A percentile compares a stretch with the other conserved stretches of the same genome.
phyloP scores from a whole-genome alignment of 805 yeast species.

The Schizosaccharomyces lindneri region DNA sequence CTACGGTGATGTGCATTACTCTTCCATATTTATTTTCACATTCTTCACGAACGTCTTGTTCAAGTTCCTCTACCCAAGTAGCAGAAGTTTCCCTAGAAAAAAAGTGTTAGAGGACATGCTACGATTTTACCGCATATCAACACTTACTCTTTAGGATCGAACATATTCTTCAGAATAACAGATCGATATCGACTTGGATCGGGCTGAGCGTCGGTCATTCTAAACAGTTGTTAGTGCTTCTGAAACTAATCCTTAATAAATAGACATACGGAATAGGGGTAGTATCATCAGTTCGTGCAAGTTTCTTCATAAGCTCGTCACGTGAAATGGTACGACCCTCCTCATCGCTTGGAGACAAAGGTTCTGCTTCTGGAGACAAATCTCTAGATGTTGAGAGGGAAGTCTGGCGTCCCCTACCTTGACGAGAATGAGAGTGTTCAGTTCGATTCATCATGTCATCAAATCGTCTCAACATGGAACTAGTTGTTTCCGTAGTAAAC shows the following conservation, averaged over 20 bases:
- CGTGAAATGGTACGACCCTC: slow-evolving; percentile 9
- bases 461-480: slow-evolving; percentile 3
- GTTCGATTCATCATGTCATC: background rate
- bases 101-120: background rate
- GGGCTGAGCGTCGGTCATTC: background rate
- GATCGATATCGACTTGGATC: slow-evolving; percentile 8
- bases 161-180: slow-evolving; percentile 13
- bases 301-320: slow-evolving; percentile 12
- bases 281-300: slow-evolving; percentile 13
- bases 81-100: slow-evolving; percentile 12
- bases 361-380: slow-evolving; percentile 6
- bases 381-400: background rate
- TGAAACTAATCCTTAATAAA: background rate
- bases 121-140: background rate
- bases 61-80: slow-evolving; percentile 14
- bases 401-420: background rate
- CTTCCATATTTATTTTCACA: slow-evolving; percentile 17
- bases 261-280: background rate
- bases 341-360: slow-evolving; percentile 6
- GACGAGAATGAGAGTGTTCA: background rate
- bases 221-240: background rate
- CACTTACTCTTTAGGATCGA: slow-evolving; percentile 13
- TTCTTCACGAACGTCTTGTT: slow-evolving; percentile 15
- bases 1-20: slow-evolving; percentile 13
- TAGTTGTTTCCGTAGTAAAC: slow-evolving; percentile 4